Percentiles rank a stretch among this genome's conserved stretches.
These are phyloP conservation scores for Stromatinia cepivora DNA, from an alignment of 2,329 filamentous ascomycete species.

Conservation along the genomic window DNA sequence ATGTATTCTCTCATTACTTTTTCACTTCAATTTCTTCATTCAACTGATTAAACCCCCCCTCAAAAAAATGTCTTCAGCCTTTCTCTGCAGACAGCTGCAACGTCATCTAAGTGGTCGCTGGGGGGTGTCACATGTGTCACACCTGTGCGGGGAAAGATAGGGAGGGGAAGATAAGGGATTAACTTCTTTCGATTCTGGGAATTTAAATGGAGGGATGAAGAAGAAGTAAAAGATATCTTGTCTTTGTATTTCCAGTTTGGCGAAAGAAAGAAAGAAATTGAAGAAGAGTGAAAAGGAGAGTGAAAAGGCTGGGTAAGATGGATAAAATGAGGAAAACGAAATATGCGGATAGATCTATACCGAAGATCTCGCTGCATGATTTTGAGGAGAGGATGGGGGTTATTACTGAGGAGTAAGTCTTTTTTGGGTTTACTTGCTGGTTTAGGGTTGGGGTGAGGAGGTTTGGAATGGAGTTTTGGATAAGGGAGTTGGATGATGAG, in stretches of 20 bases:
- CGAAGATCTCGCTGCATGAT: slow-evolving; percentile 53
- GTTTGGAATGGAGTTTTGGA: background rate
- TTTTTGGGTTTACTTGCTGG: background rate
- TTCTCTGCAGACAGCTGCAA: background rate
- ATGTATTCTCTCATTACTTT: background rate
- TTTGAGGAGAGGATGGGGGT: slow-evolving; percentile 54
- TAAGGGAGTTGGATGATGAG: background rate
- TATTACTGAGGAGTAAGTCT: slow-evolving; percentile 51
- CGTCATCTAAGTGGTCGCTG: background rate
- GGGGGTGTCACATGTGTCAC: background rate
- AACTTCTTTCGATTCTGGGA: no score
- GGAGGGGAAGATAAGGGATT: background rate
- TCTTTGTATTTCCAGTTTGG: no score
- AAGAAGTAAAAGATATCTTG: no score
- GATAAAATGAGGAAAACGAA: slow-evolving; percentile 27
- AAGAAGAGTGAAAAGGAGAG: no score
- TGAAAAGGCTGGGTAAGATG: background rate
- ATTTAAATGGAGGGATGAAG: no score
- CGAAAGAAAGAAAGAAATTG: no score
- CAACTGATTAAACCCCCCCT: background rate
- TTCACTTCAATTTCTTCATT: background rate
- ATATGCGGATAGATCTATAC: slow-evolving; percentile 35
- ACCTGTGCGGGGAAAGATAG: background rate
- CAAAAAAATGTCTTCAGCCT: background rate
- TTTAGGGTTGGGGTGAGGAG: background rate